Evolutionary conservation across 2,329 filamentous ascomycete species (phyloP).

Genomic region (Fusarium hainanense): DNA sequence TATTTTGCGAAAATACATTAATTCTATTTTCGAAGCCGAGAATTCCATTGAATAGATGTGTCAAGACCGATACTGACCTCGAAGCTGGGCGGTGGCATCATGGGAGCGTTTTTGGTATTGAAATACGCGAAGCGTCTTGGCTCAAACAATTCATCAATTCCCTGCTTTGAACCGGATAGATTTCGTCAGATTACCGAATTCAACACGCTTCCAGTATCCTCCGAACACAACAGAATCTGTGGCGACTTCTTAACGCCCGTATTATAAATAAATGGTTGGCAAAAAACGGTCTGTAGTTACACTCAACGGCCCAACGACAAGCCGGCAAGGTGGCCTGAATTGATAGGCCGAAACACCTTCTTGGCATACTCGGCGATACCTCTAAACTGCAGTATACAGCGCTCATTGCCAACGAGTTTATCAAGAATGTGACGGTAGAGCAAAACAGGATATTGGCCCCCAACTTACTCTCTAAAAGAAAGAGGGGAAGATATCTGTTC

Average conservation of each 20-base stretch:
- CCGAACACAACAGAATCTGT: fast-evolving
- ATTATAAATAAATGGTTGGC: neutral
- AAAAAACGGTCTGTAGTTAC: neutral
- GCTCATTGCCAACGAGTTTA: neutral
- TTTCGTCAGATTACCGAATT: neutral
- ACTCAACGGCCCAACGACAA: neutral
- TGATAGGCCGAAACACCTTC: neutral
- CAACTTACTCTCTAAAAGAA: neutral
- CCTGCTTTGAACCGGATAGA: neutral
- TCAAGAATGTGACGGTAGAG: neutral
- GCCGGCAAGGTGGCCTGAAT: neutral
- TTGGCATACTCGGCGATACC: neutral
- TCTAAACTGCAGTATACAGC: too few relatives aligned
- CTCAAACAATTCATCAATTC: neutral
- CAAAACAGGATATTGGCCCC: neutral
- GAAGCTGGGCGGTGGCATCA: too few relatives aligned
- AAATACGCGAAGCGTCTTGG: neutral
- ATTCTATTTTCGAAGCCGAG: too few relatives aligned
- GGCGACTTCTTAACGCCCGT: neutral
- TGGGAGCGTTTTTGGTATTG: neutral
- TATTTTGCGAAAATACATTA: too few relatives aligned
- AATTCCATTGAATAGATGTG: too few relatives aligned
- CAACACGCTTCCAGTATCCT: fast-evolving
- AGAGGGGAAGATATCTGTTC: neutral
- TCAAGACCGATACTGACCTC: too few relatives aligned